These are phyloP conservation scores for Claviceps fusiformis DNA, from an alignment of 2,329 filamentous ascomycete genomes.

Conservation along the genomic window DNA sequence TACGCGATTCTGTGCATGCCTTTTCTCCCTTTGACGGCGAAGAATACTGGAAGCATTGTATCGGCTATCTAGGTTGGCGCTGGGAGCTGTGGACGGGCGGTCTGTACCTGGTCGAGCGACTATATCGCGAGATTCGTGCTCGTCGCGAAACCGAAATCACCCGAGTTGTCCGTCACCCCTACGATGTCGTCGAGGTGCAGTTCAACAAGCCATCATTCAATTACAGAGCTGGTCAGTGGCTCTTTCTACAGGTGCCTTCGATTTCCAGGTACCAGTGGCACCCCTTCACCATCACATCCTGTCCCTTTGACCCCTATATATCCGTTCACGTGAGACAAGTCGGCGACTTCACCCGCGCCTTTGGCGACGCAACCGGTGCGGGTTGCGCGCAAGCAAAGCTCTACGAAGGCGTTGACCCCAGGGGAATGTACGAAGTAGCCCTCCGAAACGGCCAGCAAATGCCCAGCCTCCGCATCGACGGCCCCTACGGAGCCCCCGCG, in stretches of 20 bases:
- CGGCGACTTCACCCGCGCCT: slow-evolving; percentile 84
- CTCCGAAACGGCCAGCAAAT: slow-evolving; percentile 86
- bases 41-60: slow-evolving; percentile 79
- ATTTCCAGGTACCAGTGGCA: slow-evolving; percentile 92
- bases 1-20: slow-evolving; percentile 60
- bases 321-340: slow-evolving; percentile 93
- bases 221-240: slow-evolving; percentile 97
- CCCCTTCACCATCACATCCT: slow-evolving; percentile 97
- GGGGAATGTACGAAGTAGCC: slow-evolving; percentile 96
- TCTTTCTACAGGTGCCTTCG: slow-evolving; percentile 86
- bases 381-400: slow-evolving; percentile 77
- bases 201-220: slow-evolving; percentile 93
- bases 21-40: slow-evolving; percentile 75
- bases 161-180: slow-evolving; percentile 89
- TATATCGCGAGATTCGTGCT: slow-evolving; percentile 82
- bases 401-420: slow-evolving; percentile 79
- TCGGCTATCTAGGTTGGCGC: slow-evolving; percentile 92
- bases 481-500: slow-evolving; percentile 89
- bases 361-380: slow-evolving; percentile 92
- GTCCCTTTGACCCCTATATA: slow-evolving; percentile 88
- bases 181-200: slow-evolving; percentile 94
- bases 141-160: slow-evolving; percentile 78
- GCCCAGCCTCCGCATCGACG: slow-evolving; percentile 81
- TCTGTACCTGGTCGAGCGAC: slow-evolving; percentile 73
- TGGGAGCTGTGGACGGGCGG: slow-evolving; percentile 85